Conservation (phyloP, 1,139 yeast species). For the Pichia sp. region DNA sequence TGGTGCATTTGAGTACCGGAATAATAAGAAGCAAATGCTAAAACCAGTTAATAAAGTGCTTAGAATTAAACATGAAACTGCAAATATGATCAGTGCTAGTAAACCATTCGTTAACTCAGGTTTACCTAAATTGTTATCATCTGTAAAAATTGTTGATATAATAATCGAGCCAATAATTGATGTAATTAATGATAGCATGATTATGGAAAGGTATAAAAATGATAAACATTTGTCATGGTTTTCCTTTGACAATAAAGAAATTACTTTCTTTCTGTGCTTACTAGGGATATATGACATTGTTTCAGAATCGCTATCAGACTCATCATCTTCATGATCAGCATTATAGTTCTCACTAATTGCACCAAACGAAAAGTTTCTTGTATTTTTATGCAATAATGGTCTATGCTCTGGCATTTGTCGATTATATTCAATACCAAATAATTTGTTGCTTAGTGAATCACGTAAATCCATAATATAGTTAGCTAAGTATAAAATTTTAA, state of each 20-base stretch:
- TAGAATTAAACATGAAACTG: slow-evolving; percentile 23
- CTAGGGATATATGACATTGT: neutral
- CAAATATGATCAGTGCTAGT: slow-evolving; percentile 24
- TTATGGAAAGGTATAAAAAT: slow-evolving; percentile 38
- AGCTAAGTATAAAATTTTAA: slow-evolving; percentile 29
- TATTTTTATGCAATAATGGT: slow-evolving; percentile 5
- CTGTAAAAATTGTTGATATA: slow-evolving; percentile 29
- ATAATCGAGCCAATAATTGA: slow-evolving; percentile 40
- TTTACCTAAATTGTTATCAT: neutral
- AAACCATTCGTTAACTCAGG: slow-evolving; percentile 11
- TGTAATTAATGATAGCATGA: slow-evolving; percentile 39
- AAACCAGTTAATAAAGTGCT: slow-evolving; percentile 24
- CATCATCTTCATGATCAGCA: slow-evolving; percentile 14
- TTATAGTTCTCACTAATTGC: slow-evolving; percentile 4
- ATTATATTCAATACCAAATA: slow-evolving; percentile 2
- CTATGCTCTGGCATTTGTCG: neutral
- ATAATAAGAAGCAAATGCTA: slow-evolving; percentile 25
- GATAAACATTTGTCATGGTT: slow-evolving; percentile 43
- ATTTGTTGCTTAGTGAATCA: slow-evolving; percentile 8
- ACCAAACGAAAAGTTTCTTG: slow-evolving; percentile 8
- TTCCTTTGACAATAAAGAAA: slow-evolving; percentile 14
- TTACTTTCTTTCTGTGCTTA: neutral
- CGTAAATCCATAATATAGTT: slow-evolving; percentile 13
- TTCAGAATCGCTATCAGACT: slow-evolving; percentile 11
- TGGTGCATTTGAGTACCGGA: slow-evolving; percentile 26